Base-by-base conservation (phyloP, 2,329 filamentous ascomycete genomes). In the Dactylellina cionopaga region DNA sequence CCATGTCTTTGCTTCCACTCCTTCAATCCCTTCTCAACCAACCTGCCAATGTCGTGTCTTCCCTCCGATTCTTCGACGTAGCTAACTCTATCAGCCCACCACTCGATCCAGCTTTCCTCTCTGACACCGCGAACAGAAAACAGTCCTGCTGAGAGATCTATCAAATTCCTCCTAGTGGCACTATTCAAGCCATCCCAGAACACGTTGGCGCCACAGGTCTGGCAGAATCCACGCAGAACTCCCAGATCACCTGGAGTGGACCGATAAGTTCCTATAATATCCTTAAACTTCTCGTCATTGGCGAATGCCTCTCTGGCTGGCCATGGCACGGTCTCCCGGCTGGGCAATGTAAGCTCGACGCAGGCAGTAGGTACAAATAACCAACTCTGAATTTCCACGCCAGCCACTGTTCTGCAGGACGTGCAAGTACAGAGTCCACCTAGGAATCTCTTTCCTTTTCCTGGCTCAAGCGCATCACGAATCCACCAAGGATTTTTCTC, bases 371-470 rank as follows among this genome's bases (percentile, higher is more conserved):
- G 87, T 0, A 90, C 80, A 76, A 90, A 91, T 0, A 86, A 83
- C 89, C 89, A 91, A 0, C 84, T 81, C 75, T 89, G 85, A 47
- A 90, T 84, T 63, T 90, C 87, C 74, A 87, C 88, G 2, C 88
- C 88, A 0, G 85, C 84, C 0, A 80, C 79, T 2, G 87, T 80
- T 4, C 88, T 85, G 77, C 89, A 92, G 1, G 86, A 85, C 3
- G 80, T 82, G 78, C 89, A 91, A 1, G 83, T 82, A 76, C 88
- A 90, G 5, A 55, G n/a, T 0, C 59, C 58, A 2, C 59, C 68
- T 6, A 72, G 24, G 10, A 72, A 72, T 4, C 68, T 25, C 6
- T 72, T 60, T 1, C 44, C 44, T 17, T 22, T 43, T 5, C 43
- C 15, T 19, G 43, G 31, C 10, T 39, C 10, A 22, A 27, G 35